Conservation (phyloP, 306 rosid genomes). For the Trifolium fragiferum region DNA sequence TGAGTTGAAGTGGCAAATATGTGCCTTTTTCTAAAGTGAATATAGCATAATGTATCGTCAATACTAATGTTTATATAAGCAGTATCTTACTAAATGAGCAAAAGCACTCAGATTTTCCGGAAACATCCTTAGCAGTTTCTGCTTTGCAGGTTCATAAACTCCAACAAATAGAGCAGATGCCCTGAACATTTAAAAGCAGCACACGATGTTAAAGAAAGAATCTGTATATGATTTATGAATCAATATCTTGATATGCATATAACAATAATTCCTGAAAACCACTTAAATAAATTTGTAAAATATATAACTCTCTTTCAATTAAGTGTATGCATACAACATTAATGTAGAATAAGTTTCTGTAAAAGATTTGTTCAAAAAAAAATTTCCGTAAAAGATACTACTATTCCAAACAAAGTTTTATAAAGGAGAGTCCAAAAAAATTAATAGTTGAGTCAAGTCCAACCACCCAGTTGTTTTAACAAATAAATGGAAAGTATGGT, state of each 20-base stretch:
- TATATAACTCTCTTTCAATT: conserved; percentile 24
- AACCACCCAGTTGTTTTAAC: background rate
- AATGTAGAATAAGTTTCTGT: background rate
- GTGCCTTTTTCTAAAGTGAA: conserved; percentile 23
- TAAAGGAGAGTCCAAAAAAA: background rate
- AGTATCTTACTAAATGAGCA: conserved; percentile 83
- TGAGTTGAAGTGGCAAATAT: background rate
- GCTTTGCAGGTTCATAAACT: conserved; percentile 92
- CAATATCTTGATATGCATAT: conserved; percentile 30
- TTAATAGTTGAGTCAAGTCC: too few relatives aligned
- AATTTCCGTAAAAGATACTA: background rate
- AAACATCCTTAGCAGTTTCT: conserved; percentile 73
- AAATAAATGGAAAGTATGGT: background rate
- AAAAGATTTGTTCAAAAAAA: too few relatives aligned
- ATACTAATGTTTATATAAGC: conserved; percentile 36
- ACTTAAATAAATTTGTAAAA: conserved; percentile 10
- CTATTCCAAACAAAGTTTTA: conserved; percentile 12
- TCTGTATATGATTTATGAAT: conserved; percentile 30
- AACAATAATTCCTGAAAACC: conserved; percentile 25
- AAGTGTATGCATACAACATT: background rate
- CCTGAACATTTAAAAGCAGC: conserved; percentile 58
- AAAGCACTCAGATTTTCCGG: conserved; percentile 88
- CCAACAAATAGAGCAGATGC: conserved; percentile 97
- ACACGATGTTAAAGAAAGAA: conserved; percentile 31
- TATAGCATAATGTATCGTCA: conserved; percentile 12